A percentile compares a stretch with the other conserved stretches of the same genome.
Evolutionary conservation across 306 rosid genomes (phyloP).

Genomic region (Glycyrrhiza uralensis): DNA sequence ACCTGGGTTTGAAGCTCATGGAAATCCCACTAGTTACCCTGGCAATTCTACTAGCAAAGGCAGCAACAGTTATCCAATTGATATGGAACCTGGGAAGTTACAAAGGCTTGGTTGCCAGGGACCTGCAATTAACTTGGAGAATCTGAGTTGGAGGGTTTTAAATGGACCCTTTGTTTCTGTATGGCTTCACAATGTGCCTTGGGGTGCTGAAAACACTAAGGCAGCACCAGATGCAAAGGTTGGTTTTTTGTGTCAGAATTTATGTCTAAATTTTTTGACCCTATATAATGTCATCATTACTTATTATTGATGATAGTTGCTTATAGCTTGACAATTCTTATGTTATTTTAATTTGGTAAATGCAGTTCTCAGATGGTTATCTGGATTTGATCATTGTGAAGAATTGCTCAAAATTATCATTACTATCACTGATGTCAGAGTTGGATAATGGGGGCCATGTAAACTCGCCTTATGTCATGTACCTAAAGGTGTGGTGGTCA

Average conservation of each 20-base stretch:
- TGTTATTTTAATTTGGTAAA: not conserved
- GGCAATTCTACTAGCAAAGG: slow-evolving; percentile 29
- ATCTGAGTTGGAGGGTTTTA: slow-evolving; percentile 64
- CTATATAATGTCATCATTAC: too few species aligned
- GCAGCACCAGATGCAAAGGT: slow-evolving; percentile 95
- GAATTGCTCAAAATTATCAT: slow-evolving; percentile 55
- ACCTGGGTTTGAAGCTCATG: slow-evolving; percentile 70
- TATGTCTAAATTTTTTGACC: not conserved
- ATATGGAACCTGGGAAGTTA: slow-evolving; percentile 32
- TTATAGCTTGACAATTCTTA: not conserved
- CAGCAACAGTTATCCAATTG: slow-evolving; percentile 19
- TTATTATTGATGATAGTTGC: not conserved
- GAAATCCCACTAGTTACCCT: slow-evolving; percentile 53
- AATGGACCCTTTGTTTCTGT: slow-evolving; percentile 77
- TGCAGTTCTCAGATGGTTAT: slow-evolving; percentile 89
- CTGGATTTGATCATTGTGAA: slow-evolving; percentile 59
- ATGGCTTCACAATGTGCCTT: slow-evolving; percentile 92
- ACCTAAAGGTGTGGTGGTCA: slow-evolving; percentile 62
- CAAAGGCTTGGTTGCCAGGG: slow-evolving; percentile 50
- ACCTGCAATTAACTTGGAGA: slow-evolving; percentile 45
- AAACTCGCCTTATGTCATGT: slow-evolving; percentile 67
- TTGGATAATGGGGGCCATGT: slow-evolving; percentile 61
- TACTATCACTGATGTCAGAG: slow-evolving; percentile 61
- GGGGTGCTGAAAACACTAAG: slow-evolving; percentile 72
- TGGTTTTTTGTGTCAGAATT: slow-evolving; percentile 15